phyloP scores from a whole-genome alignment of 208 protist species.

The Leishmania tarentolae region DNA sequence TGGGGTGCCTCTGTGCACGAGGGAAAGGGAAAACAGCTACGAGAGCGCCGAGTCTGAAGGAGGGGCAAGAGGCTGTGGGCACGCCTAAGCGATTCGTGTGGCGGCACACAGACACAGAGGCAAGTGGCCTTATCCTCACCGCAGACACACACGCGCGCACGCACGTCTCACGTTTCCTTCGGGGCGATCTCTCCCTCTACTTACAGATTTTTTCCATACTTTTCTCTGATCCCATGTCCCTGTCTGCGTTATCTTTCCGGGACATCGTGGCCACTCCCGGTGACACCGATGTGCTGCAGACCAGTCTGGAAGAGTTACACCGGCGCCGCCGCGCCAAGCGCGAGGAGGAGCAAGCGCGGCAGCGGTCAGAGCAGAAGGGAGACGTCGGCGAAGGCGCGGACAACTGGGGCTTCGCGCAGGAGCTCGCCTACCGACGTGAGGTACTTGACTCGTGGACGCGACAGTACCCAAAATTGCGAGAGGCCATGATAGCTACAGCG shows the following conservation, averaged over 20 bases:
- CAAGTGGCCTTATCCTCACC: neutral
- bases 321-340: slow-evolving; percentile 22
- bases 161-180: neutral
- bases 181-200: neutral
- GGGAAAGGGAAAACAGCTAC: neutral
- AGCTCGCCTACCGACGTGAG: slow-evolving; percentile 31
- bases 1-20: neutral
- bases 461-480: slow-evolving; percentile 22
- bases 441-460: slow-evolving; percentile 24
- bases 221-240: neutral
- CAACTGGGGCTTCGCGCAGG: slow-evolving; percentile 5
- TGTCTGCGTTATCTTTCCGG: slow-evolving; percentile 24
- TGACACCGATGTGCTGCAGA: slow-evolving; percentile 25
- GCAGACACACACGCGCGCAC: neutral
- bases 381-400: slow-evolving; percentile 2
- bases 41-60: too few species aligned
- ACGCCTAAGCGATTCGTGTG: too few species aligned
- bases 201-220: neutral
- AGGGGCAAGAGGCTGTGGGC: too few species aligned
- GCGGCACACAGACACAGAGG: too few species aligned
- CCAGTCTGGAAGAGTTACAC: slow-evolving; percentile 22
- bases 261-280: slow-evolving; percentile 20
- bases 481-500: slow-evolving; percentile 8
- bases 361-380: slow-evolving; percentile 5
- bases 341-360: slow-evolving; percentile 1